Evolutionary conservation across 2,329 filamentous ascomycete species (phyloP), one percentile per base, ranked within the genome.

Genomic region (Bipolaris victoriae): DNA sequence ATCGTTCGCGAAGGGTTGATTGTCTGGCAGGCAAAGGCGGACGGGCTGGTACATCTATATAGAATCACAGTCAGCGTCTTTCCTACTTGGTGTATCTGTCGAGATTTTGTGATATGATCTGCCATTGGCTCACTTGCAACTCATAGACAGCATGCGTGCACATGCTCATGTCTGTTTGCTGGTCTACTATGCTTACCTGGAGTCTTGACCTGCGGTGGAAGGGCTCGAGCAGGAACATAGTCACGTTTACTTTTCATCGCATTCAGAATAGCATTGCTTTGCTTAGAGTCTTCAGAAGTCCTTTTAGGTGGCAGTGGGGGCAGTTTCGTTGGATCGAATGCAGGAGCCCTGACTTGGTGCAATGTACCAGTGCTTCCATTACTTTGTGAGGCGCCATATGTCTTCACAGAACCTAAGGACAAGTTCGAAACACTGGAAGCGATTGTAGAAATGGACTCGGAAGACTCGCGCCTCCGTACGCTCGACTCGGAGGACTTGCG

Each of bases 301-400:
- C 69, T 75, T 64, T 82, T 85, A 1, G 82, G 79, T 47, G 84
- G 84, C 35, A 87, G 74, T 29, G 81, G 77, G 49, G 86, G 86
- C 9, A 87, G 72, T 36, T 80, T 79, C 13, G 80, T 72, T 47
- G 84, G 81, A 58, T 85, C 83, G 74, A 82, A 88, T 45, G 81
- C 81, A 9, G 86, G 86, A 5, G 85, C 83, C 65, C 81, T 80
- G 46, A 83, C 74, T 41, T 77, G 74, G 55, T 75, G 72, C 22
- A 72, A 47, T 15, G 68, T 61, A 18, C 70, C 74, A 60, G 72
- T 56, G 29, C 51, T 58, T 67, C 71, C 55, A 46, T 74, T 73
- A n/a, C 67, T 73, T 50, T 66, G 61, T 26, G 71, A 76, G 24
- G 74, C 73, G 22, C 55, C 63, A 35, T 74, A 78, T 22, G 79